Evolutionary conservation across 345 rosid genomes (phyloP).

Genomic region (Moricandia moricandioides): DNA sequence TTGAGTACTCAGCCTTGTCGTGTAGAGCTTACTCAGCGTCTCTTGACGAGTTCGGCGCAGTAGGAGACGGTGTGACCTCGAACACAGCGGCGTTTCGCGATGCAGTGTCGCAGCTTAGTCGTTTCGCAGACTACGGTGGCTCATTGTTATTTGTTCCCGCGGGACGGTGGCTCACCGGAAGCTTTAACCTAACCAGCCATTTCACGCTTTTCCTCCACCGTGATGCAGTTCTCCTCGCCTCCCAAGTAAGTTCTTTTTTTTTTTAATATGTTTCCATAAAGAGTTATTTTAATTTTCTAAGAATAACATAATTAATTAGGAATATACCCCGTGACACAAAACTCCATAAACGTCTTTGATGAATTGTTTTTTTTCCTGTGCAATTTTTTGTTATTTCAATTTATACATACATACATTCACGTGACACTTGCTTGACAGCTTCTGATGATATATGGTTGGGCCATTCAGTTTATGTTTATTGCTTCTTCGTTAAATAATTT

Average conservation of each 20-base stretch:
- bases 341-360: constrained; percentile 23
- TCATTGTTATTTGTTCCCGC: constrained; percentile 75
- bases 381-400: neutral
- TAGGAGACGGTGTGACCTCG: constrained; percentile 72
- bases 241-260: constrained; percentile 49
- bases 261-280: neutral
- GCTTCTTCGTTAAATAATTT: neutral
- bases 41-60: constrained; percentile 78
- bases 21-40: constrained; percentile 77
- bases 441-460: constrained; percentile 27
- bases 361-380: neutral
- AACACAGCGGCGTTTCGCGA: constrained; percentile 70
- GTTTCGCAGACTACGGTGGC: constrained; percentile 60
- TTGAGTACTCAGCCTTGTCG: constrained; percentile 49
- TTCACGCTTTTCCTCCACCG: constrained; percentile 77
- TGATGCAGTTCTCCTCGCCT: constrained; percentile 80
- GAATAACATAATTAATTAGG: neutral
- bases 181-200: constrained; percentile 85
- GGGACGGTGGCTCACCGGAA: constrained; percentile 86
- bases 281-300: neutral
- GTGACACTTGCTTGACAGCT: constrained; percentile 21
- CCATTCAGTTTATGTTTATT: constrained; percentile 9
- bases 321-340: constrained; percentile 34
- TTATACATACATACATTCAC: constrained; percentile 4
- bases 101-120: constrained; percentile 61